Evolutionary conservation across 2,329 filamentous ascomycete species (phyloP), one percentile per base, ranked within the genome.

Genomic region (Elsinoe fawcettii): DNA sequence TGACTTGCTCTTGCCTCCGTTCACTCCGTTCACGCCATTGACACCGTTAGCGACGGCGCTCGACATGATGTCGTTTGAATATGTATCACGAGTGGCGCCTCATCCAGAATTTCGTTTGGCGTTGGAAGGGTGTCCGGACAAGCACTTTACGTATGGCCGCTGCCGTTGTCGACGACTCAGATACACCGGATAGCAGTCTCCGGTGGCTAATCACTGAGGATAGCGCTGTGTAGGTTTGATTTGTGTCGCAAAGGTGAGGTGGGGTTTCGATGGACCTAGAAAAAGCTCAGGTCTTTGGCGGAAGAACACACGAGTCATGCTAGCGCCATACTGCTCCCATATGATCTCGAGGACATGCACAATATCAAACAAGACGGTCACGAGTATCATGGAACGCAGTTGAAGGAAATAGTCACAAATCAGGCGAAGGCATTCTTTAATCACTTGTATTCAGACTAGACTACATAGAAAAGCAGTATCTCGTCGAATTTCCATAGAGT

Each of bases 401-500:
- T 37, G 34, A 5, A n/a, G 34, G 5, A 37, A 5, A 3, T 5
- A 12, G 14, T 3, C 6, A 37, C 9, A 12, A 12, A 37, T 12
- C 9, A 37, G 3, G 34, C 34, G 14, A 46, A 9, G 16, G 22
- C 41, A 46, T 8, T 22, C 4, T 51, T 22, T 53, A 32, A 23
- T 22, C 30, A 34, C 30, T 37, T 39, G 14, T 39, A 36, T 53
- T 53, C 16, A 34, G 46, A 51, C 30, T 53, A 53, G 30, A 34
- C 49, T 53, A 53, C 49, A 53, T 53, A 25, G 11, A 53, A 53
- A 37, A 53, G 49, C 49, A 53, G 49, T 36, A 53, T 30, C 30
- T 30, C 14, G 16, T 53, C 32, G 49, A 25, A n/a, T 46, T 46
- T 46, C 9, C 18, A 34, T 53, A 53, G 18, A 37, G 30, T 53